Evolutionary conservation across 106 monocot species (phyloP).

Genomic region (Ottelia alismoides): DNA sequence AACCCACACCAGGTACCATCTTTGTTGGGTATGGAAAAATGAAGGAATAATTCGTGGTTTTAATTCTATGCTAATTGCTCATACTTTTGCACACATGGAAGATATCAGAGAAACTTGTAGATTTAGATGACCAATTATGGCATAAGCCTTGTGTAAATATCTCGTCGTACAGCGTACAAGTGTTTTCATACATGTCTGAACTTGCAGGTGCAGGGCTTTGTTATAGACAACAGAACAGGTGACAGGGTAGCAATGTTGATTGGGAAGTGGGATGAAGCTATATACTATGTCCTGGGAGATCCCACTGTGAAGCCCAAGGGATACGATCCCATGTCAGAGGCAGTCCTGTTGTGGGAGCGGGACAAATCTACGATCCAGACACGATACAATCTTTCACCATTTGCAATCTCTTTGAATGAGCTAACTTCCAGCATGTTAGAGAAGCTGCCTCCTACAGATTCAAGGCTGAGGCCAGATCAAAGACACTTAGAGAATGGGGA

Average conservation of each 20-base stretch:
- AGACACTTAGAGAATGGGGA: constrained; percentile 88
- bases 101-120: no score
- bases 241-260: constrained; percentile 85
- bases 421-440: constrained; percentile 36
- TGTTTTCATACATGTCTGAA: no score
- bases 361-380: constrained; percentile 61
- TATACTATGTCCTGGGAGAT: constrained; percentile 92
- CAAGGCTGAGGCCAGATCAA: constrained; percentile 84
- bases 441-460: constrained; percentile 85
- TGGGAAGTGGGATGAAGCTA: constrained; percentile 96
- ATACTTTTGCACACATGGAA: no score
- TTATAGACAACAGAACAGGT: constrained; percentile 79
- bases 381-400: constrained; percentile 81
- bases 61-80: no score
- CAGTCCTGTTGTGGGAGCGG: constrained; percentile 76
- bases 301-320: constrained; percentile 73
- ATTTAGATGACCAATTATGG: no score
- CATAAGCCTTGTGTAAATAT: no score
- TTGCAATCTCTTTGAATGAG: constrained; percentile 91
- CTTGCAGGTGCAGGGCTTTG: constrained; percentile 85
- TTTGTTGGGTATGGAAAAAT: no score
- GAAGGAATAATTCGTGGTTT: no score
- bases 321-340: constrained; percentile 95
- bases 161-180: no score
- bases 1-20: constrained; percentile 98